Evolutionary conservation across 305 asterid species (phyloP).

Genomic region (Solanum hybrid): DNA sequence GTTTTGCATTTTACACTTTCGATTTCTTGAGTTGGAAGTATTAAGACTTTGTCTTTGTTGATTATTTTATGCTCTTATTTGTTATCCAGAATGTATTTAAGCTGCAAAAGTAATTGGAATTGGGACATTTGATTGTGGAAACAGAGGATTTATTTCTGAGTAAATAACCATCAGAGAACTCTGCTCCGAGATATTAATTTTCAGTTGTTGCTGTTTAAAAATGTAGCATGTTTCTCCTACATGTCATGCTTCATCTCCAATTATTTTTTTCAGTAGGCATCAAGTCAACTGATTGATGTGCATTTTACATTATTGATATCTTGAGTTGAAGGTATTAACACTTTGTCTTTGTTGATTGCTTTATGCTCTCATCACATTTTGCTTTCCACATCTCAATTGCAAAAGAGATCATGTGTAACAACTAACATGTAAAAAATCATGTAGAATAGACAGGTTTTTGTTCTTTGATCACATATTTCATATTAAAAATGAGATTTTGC

Average conservation of each 20-base stretch:
- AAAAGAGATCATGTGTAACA: too few species aligned
- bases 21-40: not conserved
- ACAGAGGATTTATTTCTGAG: not conserved
- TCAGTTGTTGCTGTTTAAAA: not conserved
- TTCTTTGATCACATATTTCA: not conserved
- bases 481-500: not conserved
- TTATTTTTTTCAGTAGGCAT: not conserved
- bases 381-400: not conserved
- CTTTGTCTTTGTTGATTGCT: not conserved
- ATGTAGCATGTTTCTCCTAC: not conserved
- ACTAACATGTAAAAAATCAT: too few species aligned
- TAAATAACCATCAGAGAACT: not conserved
- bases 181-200: not conserved
- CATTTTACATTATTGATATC: not conserved
- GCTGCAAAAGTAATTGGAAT: not conserved
- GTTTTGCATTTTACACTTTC: not conserved
- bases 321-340: not conserved
- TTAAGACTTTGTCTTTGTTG: not conserved
- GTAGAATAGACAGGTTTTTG: too few species aligned
- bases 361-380: not conserved
- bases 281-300: not conserved
- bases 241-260: not conserved
- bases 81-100: not conserved
- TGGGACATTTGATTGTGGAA: not conserved
- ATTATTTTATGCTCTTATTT: not conserved